These are phyloP conservation scores for Dioscorea alata DNA, from an alignment of 106 monocot genomes.

Conservation along the genomic window DNA sequence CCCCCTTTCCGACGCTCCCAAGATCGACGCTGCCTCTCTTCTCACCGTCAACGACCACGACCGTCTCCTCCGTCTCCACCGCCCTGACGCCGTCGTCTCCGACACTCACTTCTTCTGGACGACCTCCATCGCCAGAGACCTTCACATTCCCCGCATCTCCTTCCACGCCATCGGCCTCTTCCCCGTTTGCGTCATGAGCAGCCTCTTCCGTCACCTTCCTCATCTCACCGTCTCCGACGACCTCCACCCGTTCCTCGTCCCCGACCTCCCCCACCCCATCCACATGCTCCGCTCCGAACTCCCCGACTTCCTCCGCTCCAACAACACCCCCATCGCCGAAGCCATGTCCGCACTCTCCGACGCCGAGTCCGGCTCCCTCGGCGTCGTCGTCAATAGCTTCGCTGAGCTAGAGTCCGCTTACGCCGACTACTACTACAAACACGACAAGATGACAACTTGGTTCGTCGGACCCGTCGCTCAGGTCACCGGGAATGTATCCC, in stretches of 20 bases:
- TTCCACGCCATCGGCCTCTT: conserved; percentile 7
- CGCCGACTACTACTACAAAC: not conserved
- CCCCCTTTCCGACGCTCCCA: not conserved
- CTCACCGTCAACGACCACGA: conserved; percentile 1
- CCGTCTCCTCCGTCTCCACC: conserved; percentile 14
- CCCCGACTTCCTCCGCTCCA: conserved; percentile 5
- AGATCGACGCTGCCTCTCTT: conserved; percentile 2
- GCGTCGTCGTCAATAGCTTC: conserved; percentile 8
- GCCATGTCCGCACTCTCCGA: not conserved
- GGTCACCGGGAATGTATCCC: not conserved
- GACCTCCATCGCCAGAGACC: conserved; percentile 1
- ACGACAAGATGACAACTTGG: not conserved
- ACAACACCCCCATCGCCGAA: not conserved
- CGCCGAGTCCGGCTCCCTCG: not conserved
- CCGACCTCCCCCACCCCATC: conserved; percentile 2
- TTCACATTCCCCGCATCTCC: conserved; percentile 8
- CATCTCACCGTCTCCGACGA: conserved; percentile 4
- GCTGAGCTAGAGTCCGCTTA: conserved; percentile 9
- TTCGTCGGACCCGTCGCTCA: conserved; percentile 7
- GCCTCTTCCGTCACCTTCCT: not conserved
- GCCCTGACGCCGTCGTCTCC: conserved; percentile 18
- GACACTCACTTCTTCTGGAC: conserved; percentile 13
- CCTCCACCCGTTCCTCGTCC: conserved; percentile 7
- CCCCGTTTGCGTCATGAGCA: conserved; percentile 3
- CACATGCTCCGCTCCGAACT: conserved; percentile 1